Percentiles rank a stretch among this genome's conserved stretches.
phyloP scores from a whole-genome alignment of 352 stramenopile genomes.

The Phytopythium vexans region DNA sequence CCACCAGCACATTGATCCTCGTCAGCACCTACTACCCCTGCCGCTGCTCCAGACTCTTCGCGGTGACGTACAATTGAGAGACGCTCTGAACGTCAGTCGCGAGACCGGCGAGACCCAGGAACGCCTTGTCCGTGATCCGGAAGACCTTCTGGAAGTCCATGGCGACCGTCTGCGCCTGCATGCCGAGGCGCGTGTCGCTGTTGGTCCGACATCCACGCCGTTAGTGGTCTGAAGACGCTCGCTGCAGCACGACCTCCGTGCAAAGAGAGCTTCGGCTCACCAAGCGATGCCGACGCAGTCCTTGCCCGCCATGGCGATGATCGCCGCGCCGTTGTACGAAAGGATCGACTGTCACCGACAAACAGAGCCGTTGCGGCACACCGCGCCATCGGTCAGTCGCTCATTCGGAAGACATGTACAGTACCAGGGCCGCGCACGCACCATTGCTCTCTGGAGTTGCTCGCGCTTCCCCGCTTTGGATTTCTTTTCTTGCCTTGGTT shows the following conservation, averaged over 20 bases:
- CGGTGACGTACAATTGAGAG: constrained; percentile 91
- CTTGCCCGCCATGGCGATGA: constrained; percentile 99
- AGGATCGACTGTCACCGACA: constrained; percentile 63
- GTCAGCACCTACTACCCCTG: no score
- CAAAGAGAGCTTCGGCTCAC: constrained; percentile 18
- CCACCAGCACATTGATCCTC: not conserved
- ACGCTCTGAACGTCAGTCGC: constrained; percentile 98
- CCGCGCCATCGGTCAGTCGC: no score
- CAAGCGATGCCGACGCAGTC: constrained; percentile 98
- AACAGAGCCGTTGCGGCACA: no score
- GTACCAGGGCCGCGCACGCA: constrained; percentile 10
- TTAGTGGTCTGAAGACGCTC: not conserved
- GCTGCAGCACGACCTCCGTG: not conserved
- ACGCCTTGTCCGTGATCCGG: constrained; percentile 95
- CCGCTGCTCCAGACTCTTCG: no score
- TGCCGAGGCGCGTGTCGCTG: constrained; percentile 95
- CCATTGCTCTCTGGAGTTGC: constrained; percentile 20
- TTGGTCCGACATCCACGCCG: not conserved
- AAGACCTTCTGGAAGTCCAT: constrained; percentile 99
- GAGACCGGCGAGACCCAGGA: constrained; percentile 96
- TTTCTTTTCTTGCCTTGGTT: constrained; percentile 15
- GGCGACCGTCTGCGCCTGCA: constrained; percentile 96
- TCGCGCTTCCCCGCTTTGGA: constrained; percentile 12
- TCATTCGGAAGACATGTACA: no score
- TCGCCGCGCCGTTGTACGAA: constrained; percentile 98